Conservation (phyloP, 2,329 filamentous ascomycete genomes). For the Xylaria arbuscula region DNA sequence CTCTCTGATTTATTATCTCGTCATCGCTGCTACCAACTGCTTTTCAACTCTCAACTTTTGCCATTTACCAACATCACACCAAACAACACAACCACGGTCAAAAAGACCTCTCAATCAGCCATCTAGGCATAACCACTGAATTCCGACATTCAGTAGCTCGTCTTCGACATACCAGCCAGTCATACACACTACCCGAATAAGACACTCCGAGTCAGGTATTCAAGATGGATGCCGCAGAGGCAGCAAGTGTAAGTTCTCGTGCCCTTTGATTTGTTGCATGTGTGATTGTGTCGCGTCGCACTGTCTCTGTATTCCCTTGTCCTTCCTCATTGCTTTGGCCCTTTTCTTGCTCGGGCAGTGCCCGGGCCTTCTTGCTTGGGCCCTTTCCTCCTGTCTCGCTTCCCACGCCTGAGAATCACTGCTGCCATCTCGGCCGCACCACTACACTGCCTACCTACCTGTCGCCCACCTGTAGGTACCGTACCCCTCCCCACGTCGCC, state of each 20-base stretch:
- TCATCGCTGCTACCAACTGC: constrained; percentile 15
- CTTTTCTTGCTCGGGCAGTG: background rate
- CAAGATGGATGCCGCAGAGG: constrained; percentile 39
- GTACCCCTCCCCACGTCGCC: background rate
- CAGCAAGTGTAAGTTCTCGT: constrained; percentile 29
- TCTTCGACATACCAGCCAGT: constrained; percentile 5
- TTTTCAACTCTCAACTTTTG: constrained; percentile 8
- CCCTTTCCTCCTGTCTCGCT: background rate
- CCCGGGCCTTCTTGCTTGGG: background rate
- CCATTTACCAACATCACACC: constrained; percentile 16
- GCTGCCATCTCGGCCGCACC: background rate
- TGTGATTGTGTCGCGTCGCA: constrained; percentile 15
- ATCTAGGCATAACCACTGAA: background rate
- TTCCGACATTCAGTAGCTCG: background rate
- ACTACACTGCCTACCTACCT: background rate
- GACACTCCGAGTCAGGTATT: constrained; percentile 22
- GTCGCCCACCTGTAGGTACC: no score
- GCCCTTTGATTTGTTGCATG: constrained; percentile 14
- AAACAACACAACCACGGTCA: constrained; percentile 11
- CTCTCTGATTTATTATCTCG: constrained; percentile 24
- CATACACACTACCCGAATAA: constrained; percentile 4
- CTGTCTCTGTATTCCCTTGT: constrained; percentile 17
- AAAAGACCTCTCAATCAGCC: background rate
- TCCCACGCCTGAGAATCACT: background rate
- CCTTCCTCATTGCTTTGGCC: background rate